phyloP scores from a whole-genome alignment of 805 yeast genomes.

The Candida gorgasii region DNA sequence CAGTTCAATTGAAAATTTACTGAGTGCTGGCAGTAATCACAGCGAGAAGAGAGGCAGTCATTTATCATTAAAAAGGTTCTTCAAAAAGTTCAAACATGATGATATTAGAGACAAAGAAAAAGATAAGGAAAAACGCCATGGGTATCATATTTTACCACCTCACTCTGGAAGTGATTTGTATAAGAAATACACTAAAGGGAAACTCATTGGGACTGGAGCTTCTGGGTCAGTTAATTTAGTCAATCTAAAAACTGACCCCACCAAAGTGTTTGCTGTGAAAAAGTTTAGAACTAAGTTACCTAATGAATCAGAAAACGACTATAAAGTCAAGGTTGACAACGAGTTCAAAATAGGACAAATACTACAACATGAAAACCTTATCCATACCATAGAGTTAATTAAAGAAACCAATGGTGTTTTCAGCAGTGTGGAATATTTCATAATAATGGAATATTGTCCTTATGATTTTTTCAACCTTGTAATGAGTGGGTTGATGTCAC shows the following conservation, averaged over 20 bases:
- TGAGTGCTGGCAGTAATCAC: constrained; percentile 10
- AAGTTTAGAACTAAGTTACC: constrained; percentile 70
- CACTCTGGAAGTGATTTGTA: constrained; percentile 26
- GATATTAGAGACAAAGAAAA: constrained; percentile 10
- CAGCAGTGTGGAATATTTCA: constrained; percentile 45
- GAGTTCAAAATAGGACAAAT: constrained; percentile 84
- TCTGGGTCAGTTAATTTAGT: constrained; percentile 90
- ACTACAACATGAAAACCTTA: constrained; percentile 70
- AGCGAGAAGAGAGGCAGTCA: constrained; percentile 22
- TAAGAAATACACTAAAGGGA: constrained; percentile 64
- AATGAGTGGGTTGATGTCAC: constrained; percentile 80
- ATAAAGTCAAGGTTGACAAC: constrained; percentile 73
- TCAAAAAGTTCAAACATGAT: constrained; percentile 44
- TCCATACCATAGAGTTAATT: constrained; percentile 78
- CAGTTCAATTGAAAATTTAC: constrained; percentile 14
- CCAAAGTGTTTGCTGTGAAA: constrained; percentile 76
- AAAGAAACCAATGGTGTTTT: constrained; percentile 49
- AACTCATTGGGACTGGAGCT: constrained; percentile 86
- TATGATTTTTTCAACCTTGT: constrained; percentile 91
- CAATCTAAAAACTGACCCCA: constrained; percentile 52
- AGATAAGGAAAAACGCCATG: constrained; percentile 11
- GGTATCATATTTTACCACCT: constrained; percentile 15
- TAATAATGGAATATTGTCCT: constrained; percentile 92
- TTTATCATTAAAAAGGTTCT: constrained; percentile 48
- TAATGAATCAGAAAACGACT: constrained; percentile 66